Evolutionary conservation across 192 early-diverging fungal genomes (phyloP), one percentile per base, ranked within the genome.

Genomic region (Chytriomyces sp.): DNA sequence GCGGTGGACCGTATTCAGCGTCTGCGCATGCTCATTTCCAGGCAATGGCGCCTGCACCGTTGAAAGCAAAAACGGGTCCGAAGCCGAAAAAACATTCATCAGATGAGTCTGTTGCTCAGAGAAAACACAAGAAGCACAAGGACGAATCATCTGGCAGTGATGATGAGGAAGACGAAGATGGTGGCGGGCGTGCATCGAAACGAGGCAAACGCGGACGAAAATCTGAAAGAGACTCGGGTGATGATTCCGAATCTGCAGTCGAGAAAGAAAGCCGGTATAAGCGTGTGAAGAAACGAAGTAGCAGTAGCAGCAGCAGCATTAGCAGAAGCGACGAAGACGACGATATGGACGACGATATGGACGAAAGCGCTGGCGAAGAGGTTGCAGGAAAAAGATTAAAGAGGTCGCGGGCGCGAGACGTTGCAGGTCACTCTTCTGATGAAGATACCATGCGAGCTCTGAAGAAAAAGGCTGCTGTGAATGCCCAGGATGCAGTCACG

Each of bases 41-140:
- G 28, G 28, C 28, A 35, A 35, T 35, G 28, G 28, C 28, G 20
- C 20, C 16, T 1, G 6, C n/a, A 64, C 35, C 63, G 11, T 13
- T 64, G 63, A 11, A 48, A 9, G 48, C 74, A 9, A 77, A 70
- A 69, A 61, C 43, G 11, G 68, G 76, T 11, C 53, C 46, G 53
- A 77, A 70, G 67, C 76, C 57, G 67, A 50, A 69, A 24, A 76
- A 67, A 45, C 69, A 79, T 57, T 20, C 53, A 18, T 57, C 53
- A 0, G 53, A 11, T 35, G 28, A 35, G 28, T 35, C 28, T 35
- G 28, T 35, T 2, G 28, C 28, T 6, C 59, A 73, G 11, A 60
- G 53, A 57, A 57, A 57, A 57, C 11, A 57, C 13, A 57, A 57
- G 20, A 57, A 57, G 53, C 13, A 13, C 16, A 13, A 26, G 63